Percentiles rank a stretch among this genome's conserved stretches.
These are phyloP conservation scores for Poteriospumella lacustris DNA, from an alignment of 108 stramenopile genomes.

Conservation along the genomic window DNA sequence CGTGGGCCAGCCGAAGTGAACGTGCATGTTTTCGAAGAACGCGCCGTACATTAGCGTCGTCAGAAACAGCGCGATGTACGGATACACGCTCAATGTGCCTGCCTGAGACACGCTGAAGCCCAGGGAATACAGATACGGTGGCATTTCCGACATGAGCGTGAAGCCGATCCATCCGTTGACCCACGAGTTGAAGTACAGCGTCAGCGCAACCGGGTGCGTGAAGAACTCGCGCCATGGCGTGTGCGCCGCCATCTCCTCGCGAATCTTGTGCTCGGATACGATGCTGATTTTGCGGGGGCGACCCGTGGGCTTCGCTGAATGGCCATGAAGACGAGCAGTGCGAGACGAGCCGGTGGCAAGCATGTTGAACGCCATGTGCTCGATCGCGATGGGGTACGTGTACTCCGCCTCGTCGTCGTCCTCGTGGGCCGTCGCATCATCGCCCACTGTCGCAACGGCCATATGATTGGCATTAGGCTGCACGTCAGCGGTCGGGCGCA, in stretches of 20 bases:
- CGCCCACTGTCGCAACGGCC: no score
- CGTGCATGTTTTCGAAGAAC: neutral
- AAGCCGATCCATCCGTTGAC: neutral
- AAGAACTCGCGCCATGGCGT: slow-evolving; percentile 6
- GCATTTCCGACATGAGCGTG: slow-evolving; percentile 18
- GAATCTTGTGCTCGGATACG: no score
- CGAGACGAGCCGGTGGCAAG: no score
- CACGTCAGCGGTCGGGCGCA: no score
- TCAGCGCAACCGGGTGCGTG: slow-evolving; percentile 1
- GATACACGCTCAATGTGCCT: neutral
- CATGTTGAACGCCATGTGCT: no score
- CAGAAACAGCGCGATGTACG: slow-evolving; percentile 13
- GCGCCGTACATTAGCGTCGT: neutral
- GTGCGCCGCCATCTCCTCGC: neutral
- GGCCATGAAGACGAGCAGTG: no score
- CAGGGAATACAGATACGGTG: slow-evolving; percentile 13
- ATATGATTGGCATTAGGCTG: no score
- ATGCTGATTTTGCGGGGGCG: no score
- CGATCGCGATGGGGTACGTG: no score
- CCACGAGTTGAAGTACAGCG: slow-evolving; percentile 5
- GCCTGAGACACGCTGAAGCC: neutral
- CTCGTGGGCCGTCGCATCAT: no score
- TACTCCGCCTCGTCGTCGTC: no score
- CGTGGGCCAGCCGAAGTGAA: neutral
- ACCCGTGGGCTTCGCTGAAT: no score